Base-by-base conservation (phyloP, 257 asterid genomes). In the Gynochthodes officinalis region DNA sequence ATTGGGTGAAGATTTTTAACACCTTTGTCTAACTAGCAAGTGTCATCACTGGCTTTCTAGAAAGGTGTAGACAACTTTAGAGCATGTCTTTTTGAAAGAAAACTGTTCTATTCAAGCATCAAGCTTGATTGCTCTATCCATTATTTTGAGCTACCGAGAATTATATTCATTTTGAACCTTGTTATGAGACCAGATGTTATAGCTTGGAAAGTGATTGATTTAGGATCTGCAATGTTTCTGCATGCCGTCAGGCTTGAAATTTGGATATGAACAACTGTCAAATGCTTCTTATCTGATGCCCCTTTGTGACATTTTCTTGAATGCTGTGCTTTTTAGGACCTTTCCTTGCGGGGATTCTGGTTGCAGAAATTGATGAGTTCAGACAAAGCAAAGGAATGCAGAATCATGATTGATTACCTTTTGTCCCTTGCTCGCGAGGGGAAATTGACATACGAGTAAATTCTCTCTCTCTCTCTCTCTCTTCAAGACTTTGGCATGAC, bases 301-400 rank as follows among this genome's bases (percentile, higher is more conserved):
- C 6, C 59, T 44, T 40, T 23, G 64, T 70, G 62, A 32, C 35
- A 25, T 58, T 54, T 46, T 59, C 23, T 23, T 42, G 40, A 53
- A 18, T 70, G 28, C 76, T 59, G 40, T 77, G 67, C 70, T 40
- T 63, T 81, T 76, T 88, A 93, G 98, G 98, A 90, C 63, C 76
- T 89, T 69, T 85, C 96, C 48, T 86, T 95, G 88, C 88, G 83
- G 85, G 99, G 99, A 64, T 95, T 95, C 86, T 95, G 98, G 98
- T 75, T 89, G 79, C 98, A 95, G 84, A 89, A 88, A 79, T 92
- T 90, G 97, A 0, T 92, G 86, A 80, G 81, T 82, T 79, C 96
- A 4, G 96, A 85, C 12, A 87, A 82, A 81, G 76, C 89, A 33
- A 80, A 79, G 66, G 96, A 92, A 85, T 85, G 89, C 81, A 81